Evolutionary conservation across 2,329 filamentous ascomycete genomes (phyloP).

Genomic region (Colletotrichum lentis): DNA sequence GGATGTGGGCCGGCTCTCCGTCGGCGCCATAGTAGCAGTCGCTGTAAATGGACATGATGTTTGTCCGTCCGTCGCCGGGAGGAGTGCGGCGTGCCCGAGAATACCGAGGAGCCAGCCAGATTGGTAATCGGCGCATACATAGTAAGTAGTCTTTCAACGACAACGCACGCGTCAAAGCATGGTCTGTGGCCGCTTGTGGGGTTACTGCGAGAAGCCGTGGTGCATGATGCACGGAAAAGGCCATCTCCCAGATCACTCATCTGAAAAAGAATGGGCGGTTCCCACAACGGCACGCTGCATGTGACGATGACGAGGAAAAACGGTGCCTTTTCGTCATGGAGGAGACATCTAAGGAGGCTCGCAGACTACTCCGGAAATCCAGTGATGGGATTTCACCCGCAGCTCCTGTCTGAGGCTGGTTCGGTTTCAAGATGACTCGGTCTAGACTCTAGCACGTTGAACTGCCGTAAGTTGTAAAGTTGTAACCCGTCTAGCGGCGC

Average conservation of each 20-base stretch:
- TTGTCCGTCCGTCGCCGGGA: not conserved
- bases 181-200: too few relatives aligned
- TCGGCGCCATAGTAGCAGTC: not conserved
- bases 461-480: too few relatives aligned
- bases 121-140: not conserved
- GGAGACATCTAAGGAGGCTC: not conserved
- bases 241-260: not conserved
- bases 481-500: too few relatives aligned
- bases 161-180: not conserved
- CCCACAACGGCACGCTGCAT: not conserved
- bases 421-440: too few relatives aligned
- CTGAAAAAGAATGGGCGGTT: not conserved
- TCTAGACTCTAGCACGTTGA: too few relatives aligned
- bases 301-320: not conserved
- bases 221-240: not conserved
- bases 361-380: not conserved
- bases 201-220: not conserved
- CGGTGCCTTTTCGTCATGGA: not conserved
- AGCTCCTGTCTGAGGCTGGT: not conserved
- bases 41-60: not conserved
- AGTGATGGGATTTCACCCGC: not conserved
- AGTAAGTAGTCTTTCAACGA: too few relatives aligned
- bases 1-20: not conserved
- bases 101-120: not conserved
- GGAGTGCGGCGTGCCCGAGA: not conserved